A percentile compares a stretch with the other conserved stretches of the same genome.
Conservation (phyloP, 106 monocot genomes). For the Apostasia shenzhenica region DNA sequence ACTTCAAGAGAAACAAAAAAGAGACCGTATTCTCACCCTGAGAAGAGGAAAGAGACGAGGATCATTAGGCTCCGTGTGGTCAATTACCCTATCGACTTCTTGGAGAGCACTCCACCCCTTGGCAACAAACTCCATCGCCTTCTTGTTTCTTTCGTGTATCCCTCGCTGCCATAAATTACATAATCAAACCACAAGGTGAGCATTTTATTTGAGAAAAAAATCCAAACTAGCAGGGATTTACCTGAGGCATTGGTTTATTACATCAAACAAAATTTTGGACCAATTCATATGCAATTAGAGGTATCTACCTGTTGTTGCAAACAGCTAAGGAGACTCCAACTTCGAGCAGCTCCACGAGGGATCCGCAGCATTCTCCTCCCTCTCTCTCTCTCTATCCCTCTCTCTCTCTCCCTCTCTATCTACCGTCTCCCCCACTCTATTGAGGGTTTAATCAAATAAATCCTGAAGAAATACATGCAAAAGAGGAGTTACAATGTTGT, state of each 20-base stretch:
- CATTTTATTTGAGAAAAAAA: background rate
- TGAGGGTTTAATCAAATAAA: too few relatives aligned
- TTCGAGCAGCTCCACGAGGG: conserved; percentile 4
- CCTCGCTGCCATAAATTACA: conserved; percentile 34
- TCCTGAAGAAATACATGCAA: too few relatives aligned
- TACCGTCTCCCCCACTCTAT: background rate
- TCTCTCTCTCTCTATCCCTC: background rate
- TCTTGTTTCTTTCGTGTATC: conserved; percentile 85
- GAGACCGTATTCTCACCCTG: conserved; percentile 30
- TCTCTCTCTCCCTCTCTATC: background rate
- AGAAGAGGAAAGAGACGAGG: conserved; percentile 81
- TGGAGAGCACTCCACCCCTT: conserved; percentile 88
- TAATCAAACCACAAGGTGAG: background rate
- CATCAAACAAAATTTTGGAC: background rate
- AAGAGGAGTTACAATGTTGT: too few relatives aligned
- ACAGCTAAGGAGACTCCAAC: conserved; percentile 1
- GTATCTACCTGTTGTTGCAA: conserved; percentile 7
- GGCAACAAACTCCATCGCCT: conserved; percentile 93
- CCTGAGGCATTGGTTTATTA: background rate
- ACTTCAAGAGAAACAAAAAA: background rate
- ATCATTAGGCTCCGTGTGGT: conserved; percentile 72
- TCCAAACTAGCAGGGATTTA: background rate
- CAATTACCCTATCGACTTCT: conserved; percentile 91
- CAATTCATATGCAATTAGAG: background rate
- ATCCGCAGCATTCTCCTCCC: conserved; percentile 18